Base-by-base conservation (phyloP, 441 rosid species). In the Iberis amara region DNA sequence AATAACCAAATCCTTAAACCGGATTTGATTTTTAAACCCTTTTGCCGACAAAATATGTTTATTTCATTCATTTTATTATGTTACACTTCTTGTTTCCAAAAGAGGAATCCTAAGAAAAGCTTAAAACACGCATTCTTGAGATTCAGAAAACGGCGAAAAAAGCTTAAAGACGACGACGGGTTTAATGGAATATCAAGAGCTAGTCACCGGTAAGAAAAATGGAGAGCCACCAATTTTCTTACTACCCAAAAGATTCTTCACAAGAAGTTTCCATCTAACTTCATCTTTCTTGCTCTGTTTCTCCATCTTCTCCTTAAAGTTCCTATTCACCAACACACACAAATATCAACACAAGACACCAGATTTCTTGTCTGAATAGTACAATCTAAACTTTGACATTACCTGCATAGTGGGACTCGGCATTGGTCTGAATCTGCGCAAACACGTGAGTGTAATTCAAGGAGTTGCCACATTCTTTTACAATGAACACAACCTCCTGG, bases 391-490 rank as follows among this genome's bases (percentile, higher is more conserved):
- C 26, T 7, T 27, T 11, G 11, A 18, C 18, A 15, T 30, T 35
- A 86, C 97, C 80, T 69, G 81, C 98, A 91, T 6, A 91, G 55
- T 14, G 98, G 98, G 64, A 91, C 98, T 61, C 78, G 66, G 58
- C 98, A 91, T 0, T 18, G 54, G 7, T 59, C 69, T 3, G 89
- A 77, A 72, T 82, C 79, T 0, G 73, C 64, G 4, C 98, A 88
- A n/a, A 91, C 77, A 18, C 94, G 89, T 9, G 96, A 78, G 60
- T 91, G 98, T 7, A 91, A 76, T 47, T 88, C 91, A 58, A 91
- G 49, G 0, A 88, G 78, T 70, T 91, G 95, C 98, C 98, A 91
- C 96, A 85, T 91, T 65, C 98, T 75, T 71, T 79, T 88, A 79
- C 98, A 91, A 42, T 81, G 94, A 37, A 61, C 55, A 64, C 96